Evolutionary conservation across 371 early-diverging fungal species (phyloP), one percentile per base, ranked within the genome.

Genomic region (Zancudomyces culisetae): DNA sequence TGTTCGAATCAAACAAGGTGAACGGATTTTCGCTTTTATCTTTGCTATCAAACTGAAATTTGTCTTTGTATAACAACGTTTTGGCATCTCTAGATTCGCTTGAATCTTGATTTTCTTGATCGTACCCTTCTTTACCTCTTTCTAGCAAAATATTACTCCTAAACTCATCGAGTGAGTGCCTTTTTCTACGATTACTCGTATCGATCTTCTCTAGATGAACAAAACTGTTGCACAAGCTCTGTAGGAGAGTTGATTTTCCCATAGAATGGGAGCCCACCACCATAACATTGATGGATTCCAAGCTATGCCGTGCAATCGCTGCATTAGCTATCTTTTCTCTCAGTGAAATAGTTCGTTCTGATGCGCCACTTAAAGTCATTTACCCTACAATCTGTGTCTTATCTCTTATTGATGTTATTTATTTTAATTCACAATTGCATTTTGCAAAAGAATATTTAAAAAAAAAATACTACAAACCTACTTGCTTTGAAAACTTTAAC

Each of bases 281-380:
- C 30, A 49, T 49, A 30, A 49, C 30, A 35, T 49, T 49, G 8
- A 49, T n/a, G 22, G 28, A 29, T 49, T 49, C 50, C 15, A 35
- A 10, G 10, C 35, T 35, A 15, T 35, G 35, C 35, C 35, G 35
- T 15, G 35, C 35, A 15, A 35, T 35, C 35, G 35, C 6, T 6
- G 35, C 35, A 15, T 35, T 35, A 10, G 35, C 15, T 35, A 35
- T 35, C 15, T 35, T 35, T 35, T 35, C 10, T 35, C 15, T 35
- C 35, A 35, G 35, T 15, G 15, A 35, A 35, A 35, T 15, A 35
- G 10, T 35, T 35, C 15, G 6, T 35, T 35, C 15, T 35, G n/a
- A n/a, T n/a, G n/a, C n/a, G n/a, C n/a, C n/a, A n/a, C n/a, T n/a
- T n/a, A n/a, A n/a, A n/a, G n/a, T n/a, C n/a, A n/a, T n/a, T n/a